Conservation (phyloP, 2,329 filamentous ascomycete species). For the Hypoxylon sp. region DNA sequence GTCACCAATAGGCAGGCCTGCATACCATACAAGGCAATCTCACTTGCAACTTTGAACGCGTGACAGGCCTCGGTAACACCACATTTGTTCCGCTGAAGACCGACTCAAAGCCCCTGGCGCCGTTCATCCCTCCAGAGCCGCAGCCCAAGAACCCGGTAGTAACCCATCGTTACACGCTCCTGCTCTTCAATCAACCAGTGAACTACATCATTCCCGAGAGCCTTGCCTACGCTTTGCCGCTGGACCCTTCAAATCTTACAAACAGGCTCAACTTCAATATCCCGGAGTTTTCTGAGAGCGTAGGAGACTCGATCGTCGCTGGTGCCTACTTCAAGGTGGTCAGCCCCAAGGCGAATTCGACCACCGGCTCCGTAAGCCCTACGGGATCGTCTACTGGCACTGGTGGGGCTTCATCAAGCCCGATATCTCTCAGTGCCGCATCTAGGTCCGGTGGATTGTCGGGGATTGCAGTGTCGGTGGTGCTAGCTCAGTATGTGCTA, state of each 20-base stretch:
- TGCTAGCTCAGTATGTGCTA: not conserved
- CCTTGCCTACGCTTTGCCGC: constrained; percentile 11
- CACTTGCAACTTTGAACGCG: constrained; percentile 1
- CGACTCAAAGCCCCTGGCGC: constrained; percentile 8
- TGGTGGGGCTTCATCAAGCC: constrained; percentile 8
- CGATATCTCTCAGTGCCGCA: constrained; percentile 2
- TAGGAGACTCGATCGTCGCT: constrained; percentile 9
- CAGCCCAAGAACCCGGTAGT: constrained; percentile 9
- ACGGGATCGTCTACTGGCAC: constrained; percentile 7
- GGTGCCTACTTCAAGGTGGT: constrained; percentile 17
- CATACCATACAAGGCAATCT: constrained; percentile 17
- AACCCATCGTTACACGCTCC: constrained; percentile 14
- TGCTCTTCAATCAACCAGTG: constrained; percentile 13
- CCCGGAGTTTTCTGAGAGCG: constrained; percentile 8
- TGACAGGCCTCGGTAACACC: constrained; percentile 6
- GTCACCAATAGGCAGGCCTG: constrained; percentile 11
- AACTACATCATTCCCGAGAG: constrained; percentile 6
- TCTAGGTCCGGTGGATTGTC: not conserved
- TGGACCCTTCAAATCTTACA: constrained; percentile 12
- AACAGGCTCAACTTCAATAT: constrained; percentile 18
- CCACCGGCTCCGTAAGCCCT: not conserved
- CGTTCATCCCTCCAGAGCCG: constrained; percentile 5
- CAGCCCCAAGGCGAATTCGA: constrained; percentile 6
- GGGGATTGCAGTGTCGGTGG: not conserved
- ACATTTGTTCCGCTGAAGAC: constrained; percentile 9